These are phyloP conservation scores for Draba incana DNA, from an alignment of 345 rosid genomes.

Conservation along the genomic window DNA sequence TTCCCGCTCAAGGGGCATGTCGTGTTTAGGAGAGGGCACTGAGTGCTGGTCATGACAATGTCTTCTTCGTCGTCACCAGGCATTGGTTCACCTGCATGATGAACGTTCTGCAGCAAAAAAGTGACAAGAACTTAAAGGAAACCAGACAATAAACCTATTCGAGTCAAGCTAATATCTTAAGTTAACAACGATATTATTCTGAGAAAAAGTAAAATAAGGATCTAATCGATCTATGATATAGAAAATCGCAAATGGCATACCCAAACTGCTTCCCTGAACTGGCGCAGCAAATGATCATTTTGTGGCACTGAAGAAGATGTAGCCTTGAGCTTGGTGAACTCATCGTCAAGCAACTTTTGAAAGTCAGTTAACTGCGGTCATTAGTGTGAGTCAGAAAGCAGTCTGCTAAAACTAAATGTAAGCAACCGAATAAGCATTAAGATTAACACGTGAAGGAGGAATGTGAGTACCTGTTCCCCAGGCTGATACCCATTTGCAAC, in stretches of 20 bases:
- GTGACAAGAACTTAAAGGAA: conserved; percentile 6
- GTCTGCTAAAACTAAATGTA: conserved; percentile 15
- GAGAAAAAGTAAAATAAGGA: not conserved
- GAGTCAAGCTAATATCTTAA: conserved; percentile 9
- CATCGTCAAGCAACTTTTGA: conserved; percentile 62
- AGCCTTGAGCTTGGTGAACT: conserved; percentile 57
- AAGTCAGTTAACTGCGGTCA: conserved; percentile 74
- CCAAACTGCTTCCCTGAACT: conserved; percentile 85
- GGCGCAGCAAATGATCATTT: conserved; percentile 60
- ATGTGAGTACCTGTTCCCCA: conserved; percentile 51
- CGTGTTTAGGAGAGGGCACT: conserved; percentile 68
- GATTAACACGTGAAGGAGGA: conserved; percentile 4
- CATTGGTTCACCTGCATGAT: conserved; percentile 82
- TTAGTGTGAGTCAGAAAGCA: conserved; percentile 37
- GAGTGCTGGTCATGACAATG: conserved; percentile 81
- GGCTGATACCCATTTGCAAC: conserved; percentile 69
- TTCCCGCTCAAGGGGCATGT: conserved; percentile 86
- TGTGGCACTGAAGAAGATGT: conserved; percentile 48
- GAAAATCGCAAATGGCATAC: conserved; percentile 43
- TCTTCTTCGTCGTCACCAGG: conserved; percentile 97
- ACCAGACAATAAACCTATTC: not conserved
- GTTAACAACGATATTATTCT: not conserved
- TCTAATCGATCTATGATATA: conserved; percentile 3
- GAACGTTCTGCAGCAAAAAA: conserved; percentile 68
- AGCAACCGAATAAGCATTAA: not conserved